A percentile compares a stretch with the other conserved stretches of the same genome.
These are phyloP conservation scores for Waltergamsia citrina DNA, from an alignment of 2,329 filamentous ascomycete species.

Conservation along the genomic window DNA sequence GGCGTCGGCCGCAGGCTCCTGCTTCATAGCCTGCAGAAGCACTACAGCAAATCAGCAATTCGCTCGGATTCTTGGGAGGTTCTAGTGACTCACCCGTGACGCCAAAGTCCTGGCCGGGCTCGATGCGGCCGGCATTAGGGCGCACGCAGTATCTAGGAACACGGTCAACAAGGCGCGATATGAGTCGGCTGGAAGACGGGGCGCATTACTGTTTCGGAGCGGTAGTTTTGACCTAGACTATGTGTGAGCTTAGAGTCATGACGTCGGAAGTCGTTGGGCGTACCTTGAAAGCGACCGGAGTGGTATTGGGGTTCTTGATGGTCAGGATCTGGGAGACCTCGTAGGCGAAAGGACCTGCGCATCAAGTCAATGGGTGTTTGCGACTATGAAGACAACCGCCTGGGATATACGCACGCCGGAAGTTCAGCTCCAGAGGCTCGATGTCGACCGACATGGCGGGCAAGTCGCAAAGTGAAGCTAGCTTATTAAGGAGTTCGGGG, in stretches of 20 bases:
- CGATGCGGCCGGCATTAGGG: conserved; percentile 93
- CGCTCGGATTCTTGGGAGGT: background rate
- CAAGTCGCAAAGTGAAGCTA: background rate
- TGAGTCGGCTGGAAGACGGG: conserved; percentile 8
- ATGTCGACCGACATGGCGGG: conserved; percentile 87
- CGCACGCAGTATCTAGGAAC: conserved; percentile 84
- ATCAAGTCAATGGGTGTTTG: conserved; percentile 4
- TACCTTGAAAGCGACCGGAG: conserved; percentile 64
- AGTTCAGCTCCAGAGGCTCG: conserved; percentile 82
- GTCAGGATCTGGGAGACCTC: conserved; percentile 57
- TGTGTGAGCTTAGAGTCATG: background rate
- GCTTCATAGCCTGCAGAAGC: conserved; percentile 95
- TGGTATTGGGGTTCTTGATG: conserved; percentile 54
- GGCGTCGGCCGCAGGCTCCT: conserved; percentile 75
- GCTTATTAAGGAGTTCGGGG: background rate
- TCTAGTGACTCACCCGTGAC: conserved; percentile 62
- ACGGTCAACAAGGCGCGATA: conserved; percentile 3
- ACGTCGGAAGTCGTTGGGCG: conserved; percentile 9
- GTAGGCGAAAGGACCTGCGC: conserved; percentile 53
- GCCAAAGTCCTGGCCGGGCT: conserved; percentile 81
- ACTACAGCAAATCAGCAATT: conserved; percentile 40
- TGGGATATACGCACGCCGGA: conserved; percentile 62
- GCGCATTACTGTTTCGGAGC: conserved; percentile 90
- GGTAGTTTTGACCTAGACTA: conserved; percentile 84
- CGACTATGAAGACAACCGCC: background rate